Evolutionary conservation across 2,329 filamentous ascomycete species (phyloP).

Genomic region (Neofusicoccum kwambonambiense): DNA sequence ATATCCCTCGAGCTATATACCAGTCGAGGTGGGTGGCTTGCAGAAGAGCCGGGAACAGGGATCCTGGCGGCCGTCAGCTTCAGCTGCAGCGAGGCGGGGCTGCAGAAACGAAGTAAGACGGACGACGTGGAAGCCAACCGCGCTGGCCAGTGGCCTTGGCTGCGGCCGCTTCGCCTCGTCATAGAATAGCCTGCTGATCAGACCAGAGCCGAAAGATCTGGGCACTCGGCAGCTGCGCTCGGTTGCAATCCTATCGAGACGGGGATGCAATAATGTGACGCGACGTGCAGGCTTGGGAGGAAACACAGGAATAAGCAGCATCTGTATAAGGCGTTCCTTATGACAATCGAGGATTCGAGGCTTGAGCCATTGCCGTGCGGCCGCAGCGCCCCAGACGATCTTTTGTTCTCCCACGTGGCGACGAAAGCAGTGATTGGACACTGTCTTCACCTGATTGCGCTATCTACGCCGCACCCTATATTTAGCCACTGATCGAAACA

Average conservation of each 20-base stretch:
- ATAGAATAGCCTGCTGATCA: not conserved
- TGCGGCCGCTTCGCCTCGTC: not conserved
- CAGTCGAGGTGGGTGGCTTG: not conserved
- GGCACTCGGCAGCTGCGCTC: no score
- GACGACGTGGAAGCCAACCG: not conserved
- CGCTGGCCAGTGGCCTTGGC: not conserved
- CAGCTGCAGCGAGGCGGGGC: not conserved
- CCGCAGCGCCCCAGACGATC: not conserved
- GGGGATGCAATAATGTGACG: not conserved
- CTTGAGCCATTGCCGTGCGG: not conserved
- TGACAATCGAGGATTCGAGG: not conserved
- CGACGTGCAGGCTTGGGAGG: not conserved
- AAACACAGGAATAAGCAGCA: no score
- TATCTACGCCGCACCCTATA: not conserved
- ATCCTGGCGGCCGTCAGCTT: conserved; percentile 3
- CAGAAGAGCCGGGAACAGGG: not conserved
- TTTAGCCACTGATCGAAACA: not conserved
- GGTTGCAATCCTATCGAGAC: not conserved
- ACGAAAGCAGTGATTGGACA: not conserved
- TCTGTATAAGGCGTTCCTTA: no score
- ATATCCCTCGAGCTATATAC: conserved; percentile 1
- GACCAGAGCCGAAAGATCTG: not conserved
- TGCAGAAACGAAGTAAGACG: not conserved
- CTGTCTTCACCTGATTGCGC: not conserved
- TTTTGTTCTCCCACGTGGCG: not conserved